These are phyloP conservation scores for Picochlorum sp. DNA, from an alignment of 139 green algal genomes.

Conservation along the genomic window DNA sequence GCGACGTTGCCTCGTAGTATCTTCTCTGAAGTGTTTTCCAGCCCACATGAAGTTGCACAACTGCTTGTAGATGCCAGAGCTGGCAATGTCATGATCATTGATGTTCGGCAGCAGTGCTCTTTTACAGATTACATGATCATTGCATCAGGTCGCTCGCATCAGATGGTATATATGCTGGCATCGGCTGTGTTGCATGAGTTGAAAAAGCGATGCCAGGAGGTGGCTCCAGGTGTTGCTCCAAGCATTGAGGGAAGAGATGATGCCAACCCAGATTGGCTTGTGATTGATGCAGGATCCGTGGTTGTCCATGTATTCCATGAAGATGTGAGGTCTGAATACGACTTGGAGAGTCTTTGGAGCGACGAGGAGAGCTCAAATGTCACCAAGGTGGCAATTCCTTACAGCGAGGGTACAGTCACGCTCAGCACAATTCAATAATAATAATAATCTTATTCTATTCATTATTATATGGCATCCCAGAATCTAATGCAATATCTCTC, in stretches of 20 bases:
- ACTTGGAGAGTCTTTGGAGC: constrained; percentile 29
- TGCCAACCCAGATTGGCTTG: constrained; percentile 19
- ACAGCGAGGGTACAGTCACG: not conserved
- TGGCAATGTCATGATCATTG: constrained; percentile 22
- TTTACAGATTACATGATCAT: constrained; percentile 36
- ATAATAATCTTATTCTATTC: not conserved
- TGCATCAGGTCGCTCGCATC: constrained; percentile 18
- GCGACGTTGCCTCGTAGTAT: not conserved
- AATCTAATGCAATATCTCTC: constrained; percentile 5
- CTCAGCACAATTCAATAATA: constrained; percentile 11
- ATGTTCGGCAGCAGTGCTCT: constrained; percentile 20
- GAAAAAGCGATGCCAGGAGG: constrained; percentile 24
- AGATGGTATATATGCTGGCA: constrained; percentile 16
- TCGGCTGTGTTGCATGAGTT: constrained; percentile 22
- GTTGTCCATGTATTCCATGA: constrained; percentile 28
- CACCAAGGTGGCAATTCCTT: constrained; percentile 11
- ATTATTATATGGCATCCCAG: constrained; percentile 4
- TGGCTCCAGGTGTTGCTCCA: constrained; percentile 26
- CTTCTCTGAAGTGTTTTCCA: constrained; percentile 3
- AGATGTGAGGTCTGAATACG: constrained; percentile 16
- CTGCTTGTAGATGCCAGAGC: constrained; percentile 16
- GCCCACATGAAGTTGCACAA: constrained; percentile 1
- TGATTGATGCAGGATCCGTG: constrained; percentile 31
- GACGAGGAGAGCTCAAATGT: constrained; percentile 7
- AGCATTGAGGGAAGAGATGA: constrained; percentile 19